Base-by-base conservation (phyloP, 805 yeast species). In the Yarrowia osloensis region DNA sequence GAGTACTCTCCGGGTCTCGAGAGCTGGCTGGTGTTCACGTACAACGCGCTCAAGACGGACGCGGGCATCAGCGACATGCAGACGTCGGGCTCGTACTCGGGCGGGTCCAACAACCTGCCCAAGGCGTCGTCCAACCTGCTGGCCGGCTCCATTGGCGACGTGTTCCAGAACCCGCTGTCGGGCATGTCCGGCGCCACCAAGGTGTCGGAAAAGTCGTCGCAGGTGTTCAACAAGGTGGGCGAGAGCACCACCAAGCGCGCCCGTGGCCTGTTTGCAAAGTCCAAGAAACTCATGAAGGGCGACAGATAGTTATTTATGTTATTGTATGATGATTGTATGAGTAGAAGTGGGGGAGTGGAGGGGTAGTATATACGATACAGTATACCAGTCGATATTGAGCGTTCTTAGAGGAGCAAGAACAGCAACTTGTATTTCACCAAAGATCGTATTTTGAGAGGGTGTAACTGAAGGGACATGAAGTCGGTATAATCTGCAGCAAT, bases 1-100 rank as follows among this genome's bases (percentile, higher is more conserved):
- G 78, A 74, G 57, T 77, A 75, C 68, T 68, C 72, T 0, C 70
- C 80, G 0, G 78, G 79, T 12, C 71, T 77, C 26, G 71, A 70
- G 35, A 72, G 74, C 17, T 77, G 80, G 80, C 73, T 73, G 12
- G 52, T 67, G n/a, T 49, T 63, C 59, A 63, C 67, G 1, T 63
- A 63, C 49, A 50, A 63, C 26, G 67, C 67, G 2, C 39, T 63
- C 22, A 50, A 63, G 49, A 49, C 57, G 6, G 57, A 47, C 13
- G 47, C 59, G 15, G 59, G 59, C 7, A 50, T 63, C 29, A 37
- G 33, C 19, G 66, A 46, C 44, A 44, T 61, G 28, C 73, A 72
- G 62, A 69, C 74, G 54, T 62, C 73, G 31, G 69, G 68, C 42
- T 72, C 70, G 19, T 47, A 49, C 39, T 49, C 67, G 21, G 67